Conservation (phyloP, 1,284 basidiomycete genomes). For the Microbotryum saponariae region DNA sequence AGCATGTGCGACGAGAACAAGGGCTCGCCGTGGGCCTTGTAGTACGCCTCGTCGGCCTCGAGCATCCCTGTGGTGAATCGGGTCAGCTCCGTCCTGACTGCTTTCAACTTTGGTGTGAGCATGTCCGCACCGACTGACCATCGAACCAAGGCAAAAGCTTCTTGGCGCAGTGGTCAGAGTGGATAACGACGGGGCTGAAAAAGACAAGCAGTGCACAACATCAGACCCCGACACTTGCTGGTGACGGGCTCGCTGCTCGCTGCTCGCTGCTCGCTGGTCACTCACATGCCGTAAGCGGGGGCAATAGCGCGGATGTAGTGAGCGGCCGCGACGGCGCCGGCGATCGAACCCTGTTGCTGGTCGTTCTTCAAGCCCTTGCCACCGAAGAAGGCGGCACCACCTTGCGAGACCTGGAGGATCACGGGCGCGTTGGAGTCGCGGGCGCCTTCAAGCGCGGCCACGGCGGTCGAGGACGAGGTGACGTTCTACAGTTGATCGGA, state of each 20-base stretch:
- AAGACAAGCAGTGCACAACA: neutral
- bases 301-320: constrained; percentile 85
- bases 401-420: constrained; percentile 96
- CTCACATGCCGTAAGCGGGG: constrained; percentile 81
- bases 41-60: constrained; percentile 89
- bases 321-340: constrained; percentile 85
- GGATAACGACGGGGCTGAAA: constrained; percentile 82
- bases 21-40: constrained; percentile 77
- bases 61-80: constrained; percentile 61
- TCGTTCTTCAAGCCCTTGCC: constrained; percentile 94
- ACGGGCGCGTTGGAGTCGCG: constrained; percentile 91
- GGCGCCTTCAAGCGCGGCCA: constrained; percentile 80
- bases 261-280: constrained; percentile 28
- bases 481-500: constrained; percentile 29
- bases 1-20: constrained; percentile 99
- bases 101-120: too few relatives aligned
- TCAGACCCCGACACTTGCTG: neutral
- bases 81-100: too few relatives aligned
- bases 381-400: constrained; percentile 91
- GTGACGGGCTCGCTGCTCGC: neutral
- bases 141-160: constrained; percentile 99
- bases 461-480: constrained; percentile 70
- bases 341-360: constrained; percentile 92
- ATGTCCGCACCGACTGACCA: constrained; percentile 41
- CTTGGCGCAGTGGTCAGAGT: constrained; percentile 98